Conservation (phyloP, 2,329 filamentous ascomycete genomes). For the Neofusicoccum ribis region DNA sequence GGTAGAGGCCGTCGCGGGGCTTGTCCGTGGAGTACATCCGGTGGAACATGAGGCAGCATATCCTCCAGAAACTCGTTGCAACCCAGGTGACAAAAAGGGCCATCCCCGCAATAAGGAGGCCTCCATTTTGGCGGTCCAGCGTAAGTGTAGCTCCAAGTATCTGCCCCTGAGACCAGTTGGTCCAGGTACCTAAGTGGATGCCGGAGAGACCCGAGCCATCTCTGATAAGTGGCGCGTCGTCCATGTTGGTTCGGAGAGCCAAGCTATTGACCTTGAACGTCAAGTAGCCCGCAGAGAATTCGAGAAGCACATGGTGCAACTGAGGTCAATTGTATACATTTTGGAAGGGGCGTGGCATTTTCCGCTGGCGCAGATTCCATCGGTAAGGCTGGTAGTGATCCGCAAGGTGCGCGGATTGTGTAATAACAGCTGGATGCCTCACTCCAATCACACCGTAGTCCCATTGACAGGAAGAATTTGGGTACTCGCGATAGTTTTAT, state of each 20-base stretch:
- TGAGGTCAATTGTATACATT: too few species aligned
- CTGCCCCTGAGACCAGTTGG: slow-evolving; percentile 21
- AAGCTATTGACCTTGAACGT: too few species aligned
- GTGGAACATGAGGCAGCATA: slow-evolving; percentile 31
- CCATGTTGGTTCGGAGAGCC: too few species aligned
- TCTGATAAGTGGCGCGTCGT: too few species aligned
- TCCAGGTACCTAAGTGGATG: slow-evolving; percentile 27
- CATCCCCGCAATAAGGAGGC: slow-evolving; percentile 27
- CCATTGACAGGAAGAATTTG: too few species aligned
- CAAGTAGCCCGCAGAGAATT: too few species aligned
- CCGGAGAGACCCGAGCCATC: not conserved
- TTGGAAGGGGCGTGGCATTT: slow-evolving; percentile 27
- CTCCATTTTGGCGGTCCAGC: slow-evolving; percentile 22
- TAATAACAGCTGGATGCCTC: too few species aligned
- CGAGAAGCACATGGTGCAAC: too few species aligned
- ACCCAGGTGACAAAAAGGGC: slow-evolving; percentile 26
- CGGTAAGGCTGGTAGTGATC: slow-evolving; percentile 38
- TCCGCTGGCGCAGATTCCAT: slow-evolving; percentile 45
- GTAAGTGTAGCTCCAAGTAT: slow-evolving; percentile 26
- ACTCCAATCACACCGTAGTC: too few species aligned
- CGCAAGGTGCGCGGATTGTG: too few species aligned
- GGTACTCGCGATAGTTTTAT: too few species aligned
- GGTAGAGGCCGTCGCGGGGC: slow-evolving; percentile 32
- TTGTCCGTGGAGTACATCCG: slow-evolving; percentile 23
- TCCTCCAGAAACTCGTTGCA: slow-evolving; percentile 31